These are phyloP conservation scores for Rhizophagus sp. DNA, from an alignment of 192 early-diverging fungal genomes.

Conservation along the genomic window DNA sequence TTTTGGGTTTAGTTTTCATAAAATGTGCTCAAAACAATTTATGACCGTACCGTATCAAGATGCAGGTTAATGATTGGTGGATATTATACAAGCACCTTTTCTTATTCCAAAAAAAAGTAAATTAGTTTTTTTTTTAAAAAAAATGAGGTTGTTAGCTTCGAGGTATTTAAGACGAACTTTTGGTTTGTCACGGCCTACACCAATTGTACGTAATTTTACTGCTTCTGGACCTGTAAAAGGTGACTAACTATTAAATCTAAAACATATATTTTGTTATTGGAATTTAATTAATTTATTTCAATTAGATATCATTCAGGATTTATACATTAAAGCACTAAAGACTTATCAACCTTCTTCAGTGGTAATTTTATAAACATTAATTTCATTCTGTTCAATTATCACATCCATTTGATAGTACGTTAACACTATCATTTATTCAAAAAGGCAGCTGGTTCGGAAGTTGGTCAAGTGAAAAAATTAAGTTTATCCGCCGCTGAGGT, in stretches of 20 bases:
- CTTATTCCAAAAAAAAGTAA: too few species aligned
- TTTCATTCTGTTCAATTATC: not conserved
- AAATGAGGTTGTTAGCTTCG: not conserved
- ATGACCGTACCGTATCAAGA: too few species aligned
- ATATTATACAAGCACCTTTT: too few species aligned
- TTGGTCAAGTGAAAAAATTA: not conserved
- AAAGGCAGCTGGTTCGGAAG: not conserved
- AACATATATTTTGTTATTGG: too few species aligned
- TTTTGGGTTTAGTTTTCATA: too few species aligned
- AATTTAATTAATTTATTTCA: not conserved
- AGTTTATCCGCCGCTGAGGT: not conserved
- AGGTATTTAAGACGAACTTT: not conserved
- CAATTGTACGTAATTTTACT: not conserved
- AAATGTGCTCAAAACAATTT: too few species aligned
- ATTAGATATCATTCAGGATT: not conserved
- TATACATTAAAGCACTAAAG: not conserved
- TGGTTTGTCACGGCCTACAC: not conserved
- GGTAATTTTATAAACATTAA: not conserved
- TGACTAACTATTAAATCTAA: not conserved
- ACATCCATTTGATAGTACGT: too few species aligned
- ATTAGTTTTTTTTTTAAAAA: not conserved
- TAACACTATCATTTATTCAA: not conserved
- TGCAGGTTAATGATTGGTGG: too few species aligned
- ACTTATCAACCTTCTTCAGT: not conserved
- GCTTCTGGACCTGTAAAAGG: not conserved